Evolutionary conservation across 2,329 filamentous ascomycete genomes (phyloP).

Genomic region (Arachnopeziza araneosa): DNA sequence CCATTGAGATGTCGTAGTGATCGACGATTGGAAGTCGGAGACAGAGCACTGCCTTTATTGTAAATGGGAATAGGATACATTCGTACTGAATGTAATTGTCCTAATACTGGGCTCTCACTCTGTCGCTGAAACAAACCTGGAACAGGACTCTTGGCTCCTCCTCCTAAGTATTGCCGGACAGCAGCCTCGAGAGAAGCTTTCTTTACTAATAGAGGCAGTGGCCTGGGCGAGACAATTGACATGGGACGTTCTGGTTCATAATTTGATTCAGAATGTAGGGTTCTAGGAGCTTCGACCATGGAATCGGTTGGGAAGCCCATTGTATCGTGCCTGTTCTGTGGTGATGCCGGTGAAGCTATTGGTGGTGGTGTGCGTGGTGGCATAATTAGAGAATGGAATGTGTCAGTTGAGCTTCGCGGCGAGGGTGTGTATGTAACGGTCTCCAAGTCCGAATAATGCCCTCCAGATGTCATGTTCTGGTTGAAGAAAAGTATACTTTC

Average conservation of each 20-base stretch:
- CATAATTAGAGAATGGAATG: neutral
- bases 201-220: conserved; percentile 10
- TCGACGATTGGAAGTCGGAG: neutral
- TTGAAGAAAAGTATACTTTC: conserved; percentile 11
- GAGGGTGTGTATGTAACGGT: neutral
- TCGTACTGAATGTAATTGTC: neutral
- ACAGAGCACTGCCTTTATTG: neutral
- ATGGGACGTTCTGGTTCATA: conserved; percentile 1
- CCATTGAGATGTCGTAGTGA: neutral
- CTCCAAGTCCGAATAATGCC: neutral
- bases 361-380: neutral
- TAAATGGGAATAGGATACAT: neutral
- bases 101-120: neutral
- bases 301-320: conserved; percentile 21
- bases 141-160: neutral
- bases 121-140: neutral
- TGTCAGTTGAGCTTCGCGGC: neutral
- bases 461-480: neutral
- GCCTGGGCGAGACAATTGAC: conserved; percentile 11
- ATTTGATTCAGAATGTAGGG: neutral
- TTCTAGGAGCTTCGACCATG: neutral
- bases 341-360: neutral
- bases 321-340: conserved; percentile 12
- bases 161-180: neutral
- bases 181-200: conserved; percentile 15